Evolutionary conservation across 768 basidiomycete species (phyloP).

Genomic region (Hebeloma cylindrosporum): DNA sequence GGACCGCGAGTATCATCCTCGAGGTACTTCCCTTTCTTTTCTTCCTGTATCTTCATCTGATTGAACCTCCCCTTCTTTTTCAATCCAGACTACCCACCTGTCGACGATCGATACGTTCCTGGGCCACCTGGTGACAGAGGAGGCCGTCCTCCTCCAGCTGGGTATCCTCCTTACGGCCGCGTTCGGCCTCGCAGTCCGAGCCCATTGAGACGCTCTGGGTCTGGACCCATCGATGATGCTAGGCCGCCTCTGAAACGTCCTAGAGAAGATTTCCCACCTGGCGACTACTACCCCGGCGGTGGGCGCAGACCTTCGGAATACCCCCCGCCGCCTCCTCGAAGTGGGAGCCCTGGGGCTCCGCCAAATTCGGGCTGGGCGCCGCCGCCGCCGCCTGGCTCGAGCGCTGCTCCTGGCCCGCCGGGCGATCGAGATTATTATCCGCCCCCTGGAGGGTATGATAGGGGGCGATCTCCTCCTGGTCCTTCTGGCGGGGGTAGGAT

Average conservation of each 20-base stretch:
- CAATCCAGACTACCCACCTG: constrained; percentile 17
- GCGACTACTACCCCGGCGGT: constrained; percentile 33
- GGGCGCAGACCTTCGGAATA: constrained; percentile 26
- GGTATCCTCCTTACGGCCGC: constrained; percentile 33
- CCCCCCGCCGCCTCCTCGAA: constrained; percentile 20
- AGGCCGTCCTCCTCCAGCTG: constrained; percentile 21
- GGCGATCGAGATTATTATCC: constrained; percentile 31
- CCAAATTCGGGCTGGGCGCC: constrained; percentile 20
- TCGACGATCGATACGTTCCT: constrained; percentile 22
- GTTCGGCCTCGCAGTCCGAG: constrained; percentile 49
- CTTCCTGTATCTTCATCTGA: background rate
- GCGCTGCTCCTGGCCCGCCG: constrained; percentile 19
- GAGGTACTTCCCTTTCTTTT: constrained; percentile 20
- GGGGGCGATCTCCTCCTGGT: constrained; percentile 33
- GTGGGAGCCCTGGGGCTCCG: constrained; percentile 19
- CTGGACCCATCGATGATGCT: constrained; percentile 34
- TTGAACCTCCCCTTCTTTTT: background rate
- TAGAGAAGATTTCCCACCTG: constrained; percentile 42
- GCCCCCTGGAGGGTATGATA: constrained; percentile 34
- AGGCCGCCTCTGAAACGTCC: constrained; percentile 47
- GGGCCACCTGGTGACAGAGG: constrained; percentile 22
- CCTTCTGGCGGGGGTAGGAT: constrained; percentile 15
- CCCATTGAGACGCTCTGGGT: constrained; percentile 35
- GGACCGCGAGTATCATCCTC: constrained; percentile 33
- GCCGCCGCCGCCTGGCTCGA: constrained; percentile 17